phyloP scores from a whole-genome alignment of 1,284 basidiomycete species.

The Ganoderma sinense region DNA sequence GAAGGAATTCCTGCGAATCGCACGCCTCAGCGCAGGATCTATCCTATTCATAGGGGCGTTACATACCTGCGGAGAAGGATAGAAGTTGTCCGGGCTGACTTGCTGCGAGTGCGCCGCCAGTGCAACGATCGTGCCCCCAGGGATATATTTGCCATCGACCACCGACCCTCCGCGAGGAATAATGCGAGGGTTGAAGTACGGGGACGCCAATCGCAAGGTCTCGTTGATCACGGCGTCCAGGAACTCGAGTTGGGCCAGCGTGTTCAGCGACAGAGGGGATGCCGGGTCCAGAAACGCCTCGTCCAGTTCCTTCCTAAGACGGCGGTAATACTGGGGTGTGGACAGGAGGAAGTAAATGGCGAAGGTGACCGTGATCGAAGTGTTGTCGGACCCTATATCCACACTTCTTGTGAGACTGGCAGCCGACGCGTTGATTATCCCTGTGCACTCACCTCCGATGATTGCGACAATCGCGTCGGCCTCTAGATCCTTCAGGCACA shows the following conservation, averaged over 20 bases:
- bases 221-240: conserved; percentile 39
- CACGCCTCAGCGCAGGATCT: not conserved
- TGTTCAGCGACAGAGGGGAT: conserved; percentile 17
- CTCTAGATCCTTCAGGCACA: conserved; percentile 19
- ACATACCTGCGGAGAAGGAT: conserved; percentile 28
- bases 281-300: conserved; percentile 28
- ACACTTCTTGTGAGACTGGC: not conserved
- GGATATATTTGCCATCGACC: conserved; percentile 35
- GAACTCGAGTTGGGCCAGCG: conserved; percentile 30
- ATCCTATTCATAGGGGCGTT: not conserved
- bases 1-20: conserved; percentile 28
- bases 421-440: not conserved
- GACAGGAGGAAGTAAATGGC: conserved; percentile 32
- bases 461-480: conserved; percentile 34
- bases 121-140: conserved; percentile 36
- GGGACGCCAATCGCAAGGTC: conserved; percentile 33
- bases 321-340: conserved; percentile 24
- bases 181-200: conserved; percentile 36
- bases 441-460: conserved; percentile 31
- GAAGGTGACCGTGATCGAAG: conserved; percentile 29
- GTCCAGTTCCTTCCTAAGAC: conserved; percentile 35
- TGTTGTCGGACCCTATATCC: conserved; percentile 27
- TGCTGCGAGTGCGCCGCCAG: conserved; percentile 37
- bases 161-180: conserved; percentile 30
- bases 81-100: conserved; percentile 35